Percentiles rank a stretch among this genome's conserved stretches.
Conservation (phyloP, 2,329 filamentous ascomycete species). For the Paraphaeosphaeria sporulosa region DNA sequence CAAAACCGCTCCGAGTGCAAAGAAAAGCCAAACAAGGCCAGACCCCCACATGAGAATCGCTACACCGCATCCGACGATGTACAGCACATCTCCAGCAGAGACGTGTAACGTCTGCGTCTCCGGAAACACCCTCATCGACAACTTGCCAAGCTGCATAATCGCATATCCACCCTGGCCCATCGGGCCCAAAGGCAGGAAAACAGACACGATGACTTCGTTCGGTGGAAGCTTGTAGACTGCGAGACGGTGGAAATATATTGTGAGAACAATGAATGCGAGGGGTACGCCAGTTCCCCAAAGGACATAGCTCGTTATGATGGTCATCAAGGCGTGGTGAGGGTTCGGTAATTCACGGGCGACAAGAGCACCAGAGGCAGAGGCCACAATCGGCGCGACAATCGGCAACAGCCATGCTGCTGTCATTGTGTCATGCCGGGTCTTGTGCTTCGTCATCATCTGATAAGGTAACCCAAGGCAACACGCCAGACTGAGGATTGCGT, state of each 20-base stretch:
- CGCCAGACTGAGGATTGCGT: not conserved
- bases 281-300: slow-evolving; percentile 70
- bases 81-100: slow-evolving; percentile 59
- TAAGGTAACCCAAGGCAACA: not conserved
- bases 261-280: slow-evolving; percentile 65
- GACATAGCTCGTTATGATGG: slow-evolving; percentile 68
- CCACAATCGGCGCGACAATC: slow-evolving; percentile 50
- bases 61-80: slow-evolving; percentile 61
- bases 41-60: slow-evolving; percentile 63
- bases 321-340: slow-evolving; percentile 62
- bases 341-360: slow-evolving; percentile 65
- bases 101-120: slow-evolving; percentile 39
- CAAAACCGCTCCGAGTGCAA: not conserved
- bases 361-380: slow-evolving; percentile 67
- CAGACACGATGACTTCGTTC: slow-evolving; percentile 69
- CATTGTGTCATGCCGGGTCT: not conserved
- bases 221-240: slow-evolving; percentile 68
- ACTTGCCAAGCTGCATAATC: slow-evolving; percentile 53
- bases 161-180: slow-evolving; percentile 52
- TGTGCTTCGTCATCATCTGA: not conserved
- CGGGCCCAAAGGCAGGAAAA: slow-evolving; percentile 70
- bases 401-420: not conserved
- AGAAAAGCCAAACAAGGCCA: slow-evolving; percentile 58
- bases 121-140: slow-evolving; percentile 49
- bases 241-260: slow-evolving; percentile 72